Base-by-base conservation (phyloP, 2,329 filamentous ascomycete genomes). In the Calonectria pseudoturangicola region DNA sequence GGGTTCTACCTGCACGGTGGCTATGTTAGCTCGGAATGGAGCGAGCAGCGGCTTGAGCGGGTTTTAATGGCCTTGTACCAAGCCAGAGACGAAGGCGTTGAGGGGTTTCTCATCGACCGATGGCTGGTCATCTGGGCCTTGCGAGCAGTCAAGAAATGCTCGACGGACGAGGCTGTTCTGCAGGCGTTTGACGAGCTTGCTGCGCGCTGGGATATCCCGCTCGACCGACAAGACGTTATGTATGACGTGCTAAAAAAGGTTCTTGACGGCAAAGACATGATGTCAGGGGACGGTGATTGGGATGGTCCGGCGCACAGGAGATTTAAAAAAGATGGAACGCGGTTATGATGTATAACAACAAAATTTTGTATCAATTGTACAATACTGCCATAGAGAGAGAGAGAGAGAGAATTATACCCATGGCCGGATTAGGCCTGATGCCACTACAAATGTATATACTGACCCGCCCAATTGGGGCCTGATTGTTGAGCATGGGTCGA, bases 1-100 rank as follows among this genome's bases (percentile, higher is more conserved):
- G 95, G 94, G 0, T 99, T 98, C 81, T 88, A 89, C 39, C 83
- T 86, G 2, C 93, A 98, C 80, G 96, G 96, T 13, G 92, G 91
- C 30, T 81, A 87, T 28, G 86, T 75, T 1, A 83, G 92, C 74
- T 92, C 92, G 0, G 88, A 91, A 15, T 99, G 97, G 96, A 95
- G 91, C 33, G 86, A 87, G 36, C 84, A 89, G 75, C 89, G 92
- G n/a, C 89, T 98, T 3, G 88, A 93, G 51, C 88, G 87, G 50
- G 90, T 95, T 13, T 93, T 94, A 88, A 82, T 87, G 10, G 90
- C 93, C 0, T 91, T 95, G 74, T 85, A 93, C 16, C 82, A 86
- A 16, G 88, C 89, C 0, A 81, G 90, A 2, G 88, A 91, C 67
- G 82, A 85, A 21, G 80, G 84, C 8, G 84, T 85, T 1, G 83